Evolutionary conservation across 2,329 filamentous ascomycete species (phyloP), one percentile per base, ranked within the genome.

Genomic region (Sclerotinia glacialis): DNA sequence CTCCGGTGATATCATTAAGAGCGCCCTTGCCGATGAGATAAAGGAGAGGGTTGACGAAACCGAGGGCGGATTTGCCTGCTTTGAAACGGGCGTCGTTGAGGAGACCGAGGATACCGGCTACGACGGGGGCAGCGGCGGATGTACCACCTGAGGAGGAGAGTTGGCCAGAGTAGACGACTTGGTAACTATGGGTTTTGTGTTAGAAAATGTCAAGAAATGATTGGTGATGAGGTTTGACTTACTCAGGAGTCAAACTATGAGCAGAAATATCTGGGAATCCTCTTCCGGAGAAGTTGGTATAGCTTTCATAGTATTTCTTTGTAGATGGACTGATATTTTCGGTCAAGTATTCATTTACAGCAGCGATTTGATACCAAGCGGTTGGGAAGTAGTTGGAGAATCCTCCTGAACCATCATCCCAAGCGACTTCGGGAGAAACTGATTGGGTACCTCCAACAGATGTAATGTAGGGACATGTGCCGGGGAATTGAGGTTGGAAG

Each of bases 71-170:
- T 34, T 83, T 81, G 4, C 83, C 83, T 14, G 78, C 78, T 0
- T 80, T 77, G 28, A 88, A 74, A 40, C 85, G 78, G 0, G 84
- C 85, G 68, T 88, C 86, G 70, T 89, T 90, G 59, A 89, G 78
- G 5, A 89, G 79, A 3, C 83, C 78, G 47, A 89, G 78, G 65
- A 89, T 80, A 16, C 80, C 84, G 1, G 84, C 81, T 1, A 84
- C 82, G 0, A 84, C 78, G 0, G 88, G 88, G 0, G 83, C 77
- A 1, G 85, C 81, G 16, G 85, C 85, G 6, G 79, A 82, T 2
- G 81, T 83, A 5, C 84, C 84, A 34, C 79, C 80, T 46, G 84
- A 79, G 0, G 73, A 70, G 37, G 49, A 37, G 5, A 61, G 44
- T 23, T n/a, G 4, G 23, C 68, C 66, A 16, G 31, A 18, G 18